phyloP scores from a whole-genome alignment of 768 basidiomycete species.

The Daedaleopsis sinensis region DNA sequence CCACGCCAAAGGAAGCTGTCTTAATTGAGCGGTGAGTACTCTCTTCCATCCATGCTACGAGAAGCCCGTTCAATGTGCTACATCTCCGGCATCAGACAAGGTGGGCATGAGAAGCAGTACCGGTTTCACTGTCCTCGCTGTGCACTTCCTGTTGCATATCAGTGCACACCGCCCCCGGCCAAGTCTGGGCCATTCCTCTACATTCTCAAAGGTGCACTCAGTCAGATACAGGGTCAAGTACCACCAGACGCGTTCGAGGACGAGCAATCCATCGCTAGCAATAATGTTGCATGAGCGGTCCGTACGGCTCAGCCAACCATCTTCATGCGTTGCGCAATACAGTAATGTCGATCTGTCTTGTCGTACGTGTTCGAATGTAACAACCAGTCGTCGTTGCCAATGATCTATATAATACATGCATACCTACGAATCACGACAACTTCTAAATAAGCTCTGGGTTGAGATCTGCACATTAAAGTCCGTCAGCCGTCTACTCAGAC shows the following conservation, averaged over 20 bases:
- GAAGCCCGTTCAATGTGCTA: slow-evolving; percentile 19
- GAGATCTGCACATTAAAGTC: not conserved
- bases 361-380: not conserved
- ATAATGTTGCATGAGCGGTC: not conserved
- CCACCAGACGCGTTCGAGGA: slow-evolving; percentile 83
- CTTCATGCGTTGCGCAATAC: too few species aligned
- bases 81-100: slow-evolving; percentile 43
- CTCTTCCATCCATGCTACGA: slow-evolving; percentile 4
- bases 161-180: slow-evolving; percentile 72
- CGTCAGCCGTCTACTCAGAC: not conserved
- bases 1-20: slow-evolving; percentile 65
- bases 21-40: slow-evolving; percentile 73
- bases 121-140: slow-evolving; percentile 72
- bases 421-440: too few species aligned
- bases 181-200: slow-evolving; percentile 82
- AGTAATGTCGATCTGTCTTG: too few species aligned
- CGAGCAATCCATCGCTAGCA: slow-evolving; percentile 33
- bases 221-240: slow-evolving; percentile 86
- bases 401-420: too few species aligned
- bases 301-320: too few species aligned
- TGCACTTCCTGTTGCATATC: slow-evolving; percentile 73
- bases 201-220: slow-evolving; percentile 78
- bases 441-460: too few species aligned
- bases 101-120: slow-evolving; percentile 77
- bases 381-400: too few species aligned